Base-by-base conservation (phyloP, 768 basidiomycete species). In the Amanita molliuscula region DNA sequence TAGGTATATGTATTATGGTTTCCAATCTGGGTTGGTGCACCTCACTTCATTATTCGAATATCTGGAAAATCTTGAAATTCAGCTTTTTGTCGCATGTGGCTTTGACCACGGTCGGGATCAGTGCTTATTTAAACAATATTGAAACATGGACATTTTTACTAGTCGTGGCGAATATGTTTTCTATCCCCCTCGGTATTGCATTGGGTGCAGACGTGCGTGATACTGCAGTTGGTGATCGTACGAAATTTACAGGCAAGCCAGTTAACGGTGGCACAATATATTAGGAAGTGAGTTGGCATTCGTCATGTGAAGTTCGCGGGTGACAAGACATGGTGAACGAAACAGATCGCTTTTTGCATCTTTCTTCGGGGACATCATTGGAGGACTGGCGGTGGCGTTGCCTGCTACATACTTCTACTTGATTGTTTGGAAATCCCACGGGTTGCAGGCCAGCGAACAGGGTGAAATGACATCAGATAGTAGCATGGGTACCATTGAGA, bases 131-230 rank as follows among this genome's bases (percentile, higher is more conserved):
- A 6, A n/a, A 7, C n/a, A 44, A 29, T 38, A 20, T 33, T 31
- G 20, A n/a, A n/a, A 31, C 33, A 53, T 35, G 6, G 28, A 48
- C 44, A 15, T 28, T 45, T 26, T 28, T 31, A 40, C 13, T 41
- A 82, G 82, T 84, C 8, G 66, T 84, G 23, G 84, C 84, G 16
- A 87, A 87, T 59, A 86, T 87, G 84, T 86, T 80, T 61, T 84
- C 78, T 3, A 65, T 87, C 6, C 82, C 82, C 0, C 61, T 86
- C 33, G 73, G 82, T 7, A 84, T 87, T 29, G 79, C 86, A 74
- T 79, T 85, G 57, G 75, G 79, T 20, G 79, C 82, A 23, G 63
- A 77, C 45, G 83, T 84, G 60, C 56, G 79, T 64, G 38, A 36
- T 20, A 13, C 11, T 16, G n/a, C n/a, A n/a, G n/a, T n/a, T n/a